Evolutionary conservation across 768 basidiomycete genomes (phyloP).

Genomic region (Lentinula detonsa): DNA sequence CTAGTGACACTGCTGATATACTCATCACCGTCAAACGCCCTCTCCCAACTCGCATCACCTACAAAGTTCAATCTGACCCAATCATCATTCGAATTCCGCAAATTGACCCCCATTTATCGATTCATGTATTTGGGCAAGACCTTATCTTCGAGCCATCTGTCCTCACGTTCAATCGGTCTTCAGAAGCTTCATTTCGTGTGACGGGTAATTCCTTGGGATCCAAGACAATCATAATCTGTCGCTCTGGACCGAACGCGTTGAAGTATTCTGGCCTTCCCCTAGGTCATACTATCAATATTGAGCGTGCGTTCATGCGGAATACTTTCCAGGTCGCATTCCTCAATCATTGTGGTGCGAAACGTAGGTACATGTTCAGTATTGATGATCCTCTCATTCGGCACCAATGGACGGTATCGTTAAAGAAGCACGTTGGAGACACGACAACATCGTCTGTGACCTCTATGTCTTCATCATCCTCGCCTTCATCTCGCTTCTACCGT

Average conservation of each 20-base stretch:
- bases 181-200: conserved; percentile 85
- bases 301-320: conserved; percentile 94
- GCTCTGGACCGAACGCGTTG: conserved; percentile 78
- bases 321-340: conserved; percentile 91
- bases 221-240: conserved; percentile 78
- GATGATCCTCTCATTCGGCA: conserved; percentile 71
- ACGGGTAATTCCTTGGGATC: conserved; percentile 81
- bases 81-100: conserved; percentile 83
- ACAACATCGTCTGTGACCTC: conserved; percentile 21
- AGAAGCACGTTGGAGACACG: conserved; percentile 58
- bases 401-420: conserved; percentile 66
- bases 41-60: conserved; percentile 75
- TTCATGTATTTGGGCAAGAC: conserved; percentile 85
- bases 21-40: conserved; percentile 66
- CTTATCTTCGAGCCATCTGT: conserved; percentile 83
- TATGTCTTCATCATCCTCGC: conserved; percentile 27
- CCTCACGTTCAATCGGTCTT: conserved; percentile 71
- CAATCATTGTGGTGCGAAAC: conserved; percentile 57
- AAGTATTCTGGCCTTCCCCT: conserved; percentile 78
- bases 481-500: conserved; percentile 43
- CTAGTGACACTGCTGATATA: conserved; percentile 40
- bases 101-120: conserved; percentile 73
- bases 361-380: conserved; percentile 94
- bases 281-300: conserved; percentile 72
- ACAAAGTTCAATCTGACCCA: conserved; percentile 83